These are phyloP conservation scores for Fusarium sulawesiense DNA, from an alignment of 2,329 filamentous ascomycete genomes.

Conservation along the genomic window DNA sequence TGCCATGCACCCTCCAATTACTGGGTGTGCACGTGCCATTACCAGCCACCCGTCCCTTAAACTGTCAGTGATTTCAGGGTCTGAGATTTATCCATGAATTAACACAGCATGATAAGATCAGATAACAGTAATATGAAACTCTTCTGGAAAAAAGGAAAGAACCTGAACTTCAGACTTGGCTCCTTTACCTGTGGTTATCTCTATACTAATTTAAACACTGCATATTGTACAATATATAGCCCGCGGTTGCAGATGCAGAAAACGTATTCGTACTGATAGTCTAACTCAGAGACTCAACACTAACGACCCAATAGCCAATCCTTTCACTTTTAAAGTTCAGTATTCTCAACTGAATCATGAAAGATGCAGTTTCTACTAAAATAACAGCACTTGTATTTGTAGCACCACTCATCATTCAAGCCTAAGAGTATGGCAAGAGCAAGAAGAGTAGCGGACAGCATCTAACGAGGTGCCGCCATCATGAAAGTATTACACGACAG, in stretches of 20 bases:
- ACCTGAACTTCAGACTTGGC: neutral
- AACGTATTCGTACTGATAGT: neutral
- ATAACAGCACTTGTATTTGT: neutral
- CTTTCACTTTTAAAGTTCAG: neutral
- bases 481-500: neutral
- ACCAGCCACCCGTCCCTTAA: slow-evolving; percentile 25
- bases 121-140: slow-evolving; percentile 16
- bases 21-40: slow-evolving; percentile 42
- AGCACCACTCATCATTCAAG: neutral
- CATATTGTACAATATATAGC: neutral
- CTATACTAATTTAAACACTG: neutral
- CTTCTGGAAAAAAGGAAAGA: neutral
- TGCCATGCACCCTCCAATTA: slow-evolving; percentile 27
- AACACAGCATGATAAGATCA: slow-evolving; percentile 35
- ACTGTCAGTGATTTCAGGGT: slow-evolving; percentile 31
- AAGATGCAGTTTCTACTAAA: neutral
- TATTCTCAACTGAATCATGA: neutral
- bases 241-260: neutral
- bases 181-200: neutral
- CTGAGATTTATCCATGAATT: slow-evolving; percentile 3
- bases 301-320: neutral
- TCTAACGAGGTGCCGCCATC: neutral
- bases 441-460: neutral
- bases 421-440: neutral
- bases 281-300: neutral